phyloP scores from a whole-genome alignment of 2,329 filamentous ascomycete genomes.

The Fusarium ramigenum region DNA sequence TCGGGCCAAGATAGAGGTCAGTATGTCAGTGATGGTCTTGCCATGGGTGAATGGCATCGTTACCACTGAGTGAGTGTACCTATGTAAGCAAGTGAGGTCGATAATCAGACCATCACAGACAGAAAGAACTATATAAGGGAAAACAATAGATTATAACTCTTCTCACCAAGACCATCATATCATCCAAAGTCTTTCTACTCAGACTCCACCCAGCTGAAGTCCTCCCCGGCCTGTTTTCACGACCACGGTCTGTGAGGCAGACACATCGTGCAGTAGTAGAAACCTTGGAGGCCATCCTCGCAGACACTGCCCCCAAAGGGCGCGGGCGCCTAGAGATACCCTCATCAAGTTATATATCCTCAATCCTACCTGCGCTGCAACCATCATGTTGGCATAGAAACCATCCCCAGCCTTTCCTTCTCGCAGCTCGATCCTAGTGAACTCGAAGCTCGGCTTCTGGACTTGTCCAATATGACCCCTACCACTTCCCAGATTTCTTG shows the following conservation, averaged over 20 bases:
- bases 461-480: conserved; percentile 12
- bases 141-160: neutral
- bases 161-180: neutral
- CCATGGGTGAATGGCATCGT: neutral
- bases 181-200: neutral
- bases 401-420: neutral
- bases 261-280: neutral
- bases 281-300: conserved; percentile 12
- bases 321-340: conserved; percentile 26
- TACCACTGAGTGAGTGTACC: neutral
- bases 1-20: neutral
- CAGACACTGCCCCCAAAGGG: conserved; percentile 2
- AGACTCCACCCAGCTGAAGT: conserved; percentile 22
- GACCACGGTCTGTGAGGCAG: conserved; percentile 5
- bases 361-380: neutral
- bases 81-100: neutral
- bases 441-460: neutral
- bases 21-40: neutral
- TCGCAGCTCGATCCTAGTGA: neutral
- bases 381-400: conserved; percentile 30
- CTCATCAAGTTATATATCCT: conserved; percentile 29
- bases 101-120: conserved; percentile 3
- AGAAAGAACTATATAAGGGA: neutral
- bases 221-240: conserved; percentile 14
- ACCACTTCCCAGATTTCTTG: neutral